A percentile compares a stretch with the other conserved stretches of the same genome.
Conservation (phyloP, 441 rosid genomes). For the Brassica balearica region DNA sequence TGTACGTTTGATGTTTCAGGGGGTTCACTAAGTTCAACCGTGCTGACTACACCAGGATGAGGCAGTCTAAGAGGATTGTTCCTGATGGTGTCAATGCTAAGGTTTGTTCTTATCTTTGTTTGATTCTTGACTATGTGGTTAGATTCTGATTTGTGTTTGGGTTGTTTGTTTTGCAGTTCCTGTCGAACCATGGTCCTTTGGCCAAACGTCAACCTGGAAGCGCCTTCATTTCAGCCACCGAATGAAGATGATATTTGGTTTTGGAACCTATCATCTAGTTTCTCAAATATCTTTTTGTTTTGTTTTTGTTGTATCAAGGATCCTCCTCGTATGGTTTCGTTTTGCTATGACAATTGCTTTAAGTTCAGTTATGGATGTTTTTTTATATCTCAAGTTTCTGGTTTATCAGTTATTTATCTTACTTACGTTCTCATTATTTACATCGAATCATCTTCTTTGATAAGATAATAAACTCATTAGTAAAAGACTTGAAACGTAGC, state of each 20-base stretch:
- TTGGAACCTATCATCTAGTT: constrained; percentile 27
- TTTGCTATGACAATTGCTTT: constrained; percentile 28
- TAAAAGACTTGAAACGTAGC: background rate
- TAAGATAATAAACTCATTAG: background rate
- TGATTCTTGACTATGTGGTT: background rate
- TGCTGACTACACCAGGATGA: constrained; percentile 57
- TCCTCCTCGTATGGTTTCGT: constrained; percentile 28
- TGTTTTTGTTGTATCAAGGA: constrained; percentile 20
- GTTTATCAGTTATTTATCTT: background rate
- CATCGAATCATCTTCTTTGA: background rate
- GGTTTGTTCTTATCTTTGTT: constrained; percentile 40
- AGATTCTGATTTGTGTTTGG: background rate
- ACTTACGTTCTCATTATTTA: background rate
- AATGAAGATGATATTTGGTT: constrained; percentile 30
- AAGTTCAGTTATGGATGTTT: background rate
- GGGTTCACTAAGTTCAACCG: constrained; percentile 66
- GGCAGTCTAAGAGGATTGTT: constrained; percentile 54
- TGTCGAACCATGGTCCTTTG: constrained; percentile 72
- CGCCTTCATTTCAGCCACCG: constrained; percentile 53
- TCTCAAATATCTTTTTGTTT: background rate
- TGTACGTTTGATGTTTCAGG: constrained; percentile 40
- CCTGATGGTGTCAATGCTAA: constrained; percentile 72
- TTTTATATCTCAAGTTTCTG: background rate
- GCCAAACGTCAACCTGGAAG: constrained; percentile 66
- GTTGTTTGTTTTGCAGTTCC: constrained; percentile 50